Base-by-base conservation (phyloP, 805 yeast genomes). In the Kuraishia floccosa region DNA sequence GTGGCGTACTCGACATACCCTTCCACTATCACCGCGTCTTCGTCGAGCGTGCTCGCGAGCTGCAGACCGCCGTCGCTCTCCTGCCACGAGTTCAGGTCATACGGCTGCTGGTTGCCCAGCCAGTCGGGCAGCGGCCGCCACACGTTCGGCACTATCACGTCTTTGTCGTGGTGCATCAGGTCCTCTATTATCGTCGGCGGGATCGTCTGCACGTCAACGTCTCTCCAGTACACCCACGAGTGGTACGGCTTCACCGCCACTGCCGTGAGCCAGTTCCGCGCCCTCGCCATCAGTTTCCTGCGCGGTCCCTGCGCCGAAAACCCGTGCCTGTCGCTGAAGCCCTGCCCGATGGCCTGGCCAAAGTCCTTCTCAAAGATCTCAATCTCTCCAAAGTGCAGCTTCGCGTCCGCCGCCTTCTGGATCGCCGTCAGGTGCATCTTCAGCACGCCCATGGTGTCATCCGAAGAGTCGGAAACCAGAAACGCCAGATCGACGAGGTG, bases 1-100 rank as follows among this genome's bases (percentile, higher is more conserved):
- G 98, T 89, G 26, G 94, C 94, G 54, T 85, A 91, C 58, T 89
- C 98, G 16, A 85, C 93, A 52, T 86, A 86, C 11, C 98, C 98
- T 58, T 89, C 98, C 10, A 89, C 98, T 35, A 89, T 87, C 33
- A 89, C 94, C 1, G 94, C 94, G 56, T 89, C 95, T 54, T 87
- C 97, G 47, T 80, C 89, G 34, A 89, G 62, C 3, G 62, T 52
- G 25, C 74, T 74, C 19, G 95, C 95, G 40, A 81, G 52, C 48
- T 76, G 82, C 34, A 79, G 51, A 1, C 87, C 93, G 36, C 86
- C 91, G 42, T 78, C 87, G 37, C 80, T 70, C 52, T 81, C 93
- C 47, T 76, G 83, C 93, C 91, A 81, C 19, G 87, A 77, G 54
- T 81, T 81, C 49, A 81, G 62, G 55, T 81, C 93, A 46, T 81